Evolutionary conservation across 2,329 filamentous ascomycete species (phyloP).

Genomic region (Apiospora marii): DNA sequence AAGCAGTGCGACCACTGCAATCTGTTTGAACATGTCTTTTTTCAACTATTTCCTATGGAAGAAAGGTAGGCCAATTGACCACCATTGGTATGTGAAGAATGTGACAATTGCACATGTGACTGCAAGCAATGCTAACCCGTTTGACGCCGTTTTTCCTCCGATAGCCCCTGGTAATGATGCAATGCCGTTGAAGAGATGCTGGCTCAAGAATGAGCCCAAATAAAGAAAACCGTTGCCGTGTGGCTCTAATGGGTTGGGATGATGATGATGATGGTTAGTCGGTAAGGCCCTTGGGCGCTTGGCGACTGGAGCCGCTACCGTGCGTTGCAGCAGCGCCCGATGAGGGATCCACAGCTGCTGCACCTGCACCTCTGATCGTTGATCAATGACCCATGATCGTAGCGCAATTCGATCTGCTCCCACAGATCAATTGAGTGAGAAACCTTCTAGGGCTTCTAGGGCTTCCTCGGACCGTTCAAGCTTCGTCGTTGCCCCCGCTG

Average conservation of each 20-base stretch:
- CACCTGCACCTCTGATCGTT: conserved; percentile 8
- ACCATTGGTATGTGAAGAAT: not conserved
- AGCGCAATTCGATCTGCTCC: conserved; percentile 6
- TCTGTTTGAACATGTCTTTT: not conserved
- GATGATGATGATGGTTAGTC: not conserved
- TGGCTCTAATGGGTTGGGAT: not conserved
- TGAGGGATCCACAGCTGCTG: not conserved
- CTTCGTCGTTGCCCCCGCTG: conserved; percentile 25
- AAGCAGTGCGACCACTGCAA: not conserved
- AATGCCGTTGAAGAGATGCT: not conserved
- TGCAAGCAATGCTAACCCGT: not conserved
- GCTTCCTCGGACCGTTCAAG: not conserved
- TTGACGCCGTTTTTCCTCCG: not conserved
- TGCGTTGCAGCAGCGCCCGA: not conserved
- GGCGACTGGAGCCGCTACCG: not conserved
- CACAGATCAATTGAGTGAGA: not conserved
- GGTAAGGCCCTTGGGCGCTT: not conserved
- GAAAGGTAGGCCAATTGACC: not conserved
- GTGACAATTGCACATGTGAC: not conserved
- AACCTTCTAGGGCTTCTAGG: not conserved
- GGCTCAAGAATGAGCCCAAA: not conserved
- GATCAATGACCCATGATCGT: not conserved
- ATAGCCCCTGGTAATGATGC: not conserved
- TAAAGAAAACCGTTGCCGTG: conserved; percentile 5
- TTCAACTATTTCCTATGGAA: not conserved